Conservation (phyloP, 139 green algal genomes). For the Chlamydomonas applanata region DNA sequence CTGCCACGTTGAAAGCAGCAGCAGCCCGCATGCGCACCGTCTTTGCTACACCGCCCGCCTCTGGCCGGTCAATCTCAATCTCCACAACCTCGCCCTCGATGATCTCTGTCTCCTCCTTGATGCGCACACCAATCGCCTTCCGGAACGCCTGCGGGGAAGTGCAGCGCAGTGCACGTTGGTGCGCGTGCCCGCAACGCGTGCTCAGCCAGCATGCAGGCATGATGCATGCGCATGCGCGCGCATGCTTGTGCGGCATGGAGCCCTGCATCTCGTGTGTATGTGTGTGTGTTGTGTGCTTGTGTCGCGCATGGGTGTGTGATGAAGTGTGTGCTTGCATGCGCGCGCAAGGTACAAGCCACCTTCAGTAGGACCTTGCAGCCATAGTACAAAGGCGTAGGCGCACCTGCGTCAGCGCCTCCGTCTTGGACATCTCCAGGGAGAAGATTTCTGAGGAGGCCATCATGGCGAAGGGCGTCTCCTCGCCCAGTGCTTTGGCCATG, state of each 20-base stretch:
- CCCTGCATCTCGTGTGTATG: constrained; percentile 1
- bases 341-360: background rate
- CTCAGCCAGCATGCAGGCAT: background rate
- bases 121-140: constrained; percentile 97
- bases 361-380: background rate
- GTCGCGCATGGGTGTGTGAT: too few relatives aligned
- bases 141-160: constrained; percentile 94
- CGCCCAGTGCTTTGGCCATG: constrained; percentile 93
- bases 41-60: constrained; percentile 68
- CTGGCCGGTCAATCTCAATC: constrained; percentile 93
- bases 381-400: too few relatives aligned
- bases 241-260: background rate
- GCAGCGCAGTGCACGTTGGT: background rate
- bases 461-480: constrained; percentile 98
- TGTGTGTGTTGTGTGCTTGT: too few relatives aligned
- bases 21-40: constrained; percentile 45
- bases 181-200: background rate
- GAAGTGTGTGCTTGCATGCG: background rate
- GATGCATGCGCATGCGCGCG: background rate
- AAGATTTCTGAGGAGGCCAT: constrained; percentile 98
- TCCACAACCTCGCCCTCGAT: constrained; percentile 99
- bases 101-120: constrained; percentile 98
- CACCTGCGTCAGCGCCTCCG: constrained; percentile 95
- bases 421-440: constrained; percentile 98
- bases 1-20: too few relatives aligned